A percentile compares a stretch with the other conserved stretches of the same genome.
Evolutionary conservation across 73 alveolate species (phyloP).

Genomic region (Breviolum minutum): DNA sequence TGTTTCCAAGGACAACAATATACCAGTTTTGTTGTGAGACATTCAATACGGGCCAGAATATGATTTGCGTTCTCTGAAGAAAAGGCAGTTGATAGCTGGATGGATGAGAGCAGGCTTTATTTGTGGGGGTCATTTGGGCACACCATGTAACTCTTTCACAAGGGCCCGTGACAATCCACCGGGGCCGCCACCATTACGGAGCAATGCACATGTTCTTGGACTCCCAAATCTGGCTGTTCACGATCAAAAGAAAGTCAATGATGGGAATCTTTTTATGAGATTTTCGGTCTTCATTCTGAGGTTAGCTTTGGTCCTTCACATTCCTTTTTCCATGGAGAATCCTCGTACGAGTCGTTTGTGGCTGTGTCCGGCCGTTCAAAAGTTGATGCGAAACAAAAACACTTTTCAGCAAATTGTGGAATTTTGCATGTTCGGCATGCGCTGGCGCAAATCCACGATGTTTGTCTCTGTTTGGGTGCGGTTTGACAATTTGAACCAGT

Average conservation of each 20-base stretch:
- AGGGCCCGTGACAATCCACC: constrained; percentile 18
- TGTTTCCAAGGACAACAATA: neutral
- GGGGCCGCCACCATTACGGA: constrained; percentile 1
- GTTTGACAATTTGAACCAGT: neutral
- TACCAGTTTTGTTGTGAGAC: constrained; percentile 9
- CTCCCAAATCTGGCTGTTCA: neutral
- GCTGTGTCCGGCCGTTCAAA: neutral
- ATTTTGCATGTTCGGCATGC: neutral
- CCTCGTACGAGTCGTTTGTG: neutral
- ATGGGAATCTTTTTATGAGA: neutral
- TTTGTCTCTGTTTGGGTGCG: neutral
- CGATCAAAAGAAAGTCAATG: neutral
- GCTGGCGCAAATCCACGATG: neutral
- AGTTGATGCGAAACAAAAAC: neutral
- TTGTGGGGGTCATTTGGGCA: neutral
- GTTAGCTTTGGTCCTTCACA: neutral
- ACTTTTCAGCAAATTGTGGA: neutral
- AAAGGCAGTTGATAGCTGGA: neutral
- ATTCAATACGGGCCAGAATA: neutral
- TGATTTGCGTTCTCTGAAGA: neutral
- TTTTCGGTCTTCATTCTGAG: neutral
- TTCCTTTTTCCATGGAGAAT: neutral
- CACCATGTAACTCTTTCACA: neutral
- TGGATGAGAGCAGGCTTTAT: neutral
- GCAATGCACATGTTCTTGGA: neutral